Base-by-base conservation (phyloP, 768 basidiomycete species). In the Sistotremastrum niveocremeum region DNA sequence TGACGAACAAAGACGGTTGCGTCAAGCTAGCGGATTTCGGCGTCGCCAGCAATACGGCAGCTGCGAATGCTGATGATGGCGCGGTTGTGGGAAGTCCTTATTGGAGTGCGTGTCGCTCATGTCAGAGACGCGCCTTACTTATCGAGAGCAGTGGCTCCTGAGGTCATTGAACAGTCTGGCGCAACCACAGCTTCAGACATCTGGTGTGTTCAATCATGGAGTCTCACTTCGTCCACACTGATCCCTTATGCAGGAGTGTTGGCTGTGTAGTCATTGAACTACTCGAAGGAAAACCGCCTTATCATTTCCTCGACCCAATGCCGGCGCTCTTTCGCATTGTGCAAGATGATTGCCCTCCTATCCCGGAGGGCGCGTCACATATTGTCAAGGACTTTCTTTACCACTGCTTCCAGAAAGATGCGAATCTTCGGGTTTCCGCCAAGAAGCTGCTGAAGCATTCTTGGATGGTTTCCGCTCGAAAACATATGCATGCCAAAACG, bases 1-100 rank as follows among this genome's bases (percentile, higher is more conserved):
- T 99, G 39, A 97, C 95, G 12, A 97, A 95, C 61, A 99, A 99
- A 65, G 94, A 97, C 66, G 95, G 95, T 5, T 84, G 82, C 20
- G 93, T 99, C 49, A 99, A 98, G 63, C 73, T 99, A n/a, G 95
- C 95, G 8, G 95, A 99, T 64, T 99, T 99, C 57, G 95, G 95
- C 43, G 95, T 99, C 12, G 90, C 91, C 7, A 83, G 81, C 45
- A 79, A 73, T 39, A 78, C 85, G 7, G 77, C 81, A 29, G 74
- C 79, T 1, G 82, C 77, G 7, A 81, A 77, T 7, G 80, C 80
- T 28, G 75, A 75, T 39, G 88, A 95, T 59, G 85, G 83, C 55
- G 86, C 89, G 7, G 94, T 99, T 2, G 94, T 98, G 37, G 94
- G 94, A 5, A 93, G 88, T 57, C 94, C 94, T 4, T 99, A 99